Evolutionary conservation across 345 rosid genomes (phyloP), one percentile per base, ranked within the genome.

Genomic region (Populus pruinosa): DNA sequence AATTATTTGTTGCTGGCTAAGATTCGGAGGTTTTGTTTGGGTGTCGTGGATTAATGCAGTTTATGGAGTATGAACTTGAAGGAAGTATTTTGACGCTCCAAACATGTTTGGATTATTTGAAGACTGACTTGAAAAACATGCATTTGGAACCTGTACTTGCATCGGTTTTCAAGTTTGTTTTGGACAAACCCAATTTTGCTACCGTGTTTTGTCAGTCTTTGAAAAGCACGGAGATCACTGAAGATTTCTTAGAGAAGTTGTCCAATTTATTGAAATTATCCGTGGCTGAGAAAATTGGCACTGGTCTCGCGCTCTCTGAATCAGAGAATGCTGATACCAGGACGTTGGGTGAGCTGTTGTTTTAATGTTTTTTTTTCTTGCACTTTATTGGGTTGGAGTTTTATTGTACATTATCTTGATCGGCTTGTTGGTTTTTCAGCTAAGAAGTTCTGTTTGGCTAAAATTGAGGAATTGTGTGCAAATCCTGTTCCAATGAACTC

Each of bases 281-380:
- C 0, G 49, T 84, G 49, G 76, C 87, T 67, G 96, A 95, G 81
- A 95, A 89, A 83, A 85, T 95, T 72, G 86, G 80, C 77, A 78
- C 90, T 77, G 93, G 89, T 84, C 93, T 94, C 70, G 94, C 97
- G 63, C 84, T 94, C 61, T 86, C 88, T 41, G 91, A 87, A 71
- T 88, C 90, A 41, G 95, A 90, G 64, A 83, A 78, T 75, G 80
- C 79, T 17, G 94, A 89, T 33, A 79, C 82, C 17, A 83, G 84
- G 78, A 83, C 80, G 67, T 77, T 78, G 63, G 99, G 98, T 90
- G 77, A 78, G 90, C 74, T 84, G 61, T 69, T 39, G 39, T 47
- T 65, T 71, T 47, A 14, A 49, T 74, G 36, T 39, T 78, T 41
- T 66, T 38, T 69, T 21, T 38, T 69, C 44, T 39, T 70, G 77